Conservation (phyloP, 192 early-diverging fungal genomes). For the Podila epigama region DNA sequence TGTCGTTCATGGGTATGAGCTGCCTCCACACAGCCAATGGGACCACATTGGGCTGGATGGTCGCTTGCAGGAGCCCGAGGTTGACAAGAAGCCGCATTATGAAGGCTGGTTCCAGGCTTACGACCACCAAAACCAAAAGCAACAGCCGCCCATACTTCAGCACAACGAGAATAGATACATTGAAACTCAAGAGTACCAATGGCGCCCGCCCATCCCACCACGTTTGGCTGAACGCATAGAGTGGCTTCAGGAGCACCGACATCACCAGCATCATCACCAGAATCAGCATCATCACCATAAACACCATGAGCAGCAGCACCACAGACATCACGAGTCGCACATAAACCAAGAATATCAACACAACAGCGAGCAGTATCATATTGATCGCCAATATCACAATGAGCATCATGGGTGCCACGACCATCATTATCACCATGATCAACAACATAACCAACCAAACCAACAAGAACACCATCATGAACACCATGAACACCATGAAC, state of each 20-base stretch:
- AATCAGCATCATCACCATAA: conserved; percentile 22
- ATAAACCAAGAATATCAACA: conserved; percentile 4
- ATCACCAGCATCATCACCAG: conserved; percentile 12
- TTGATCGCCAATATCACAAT: conserved; percentile 3
- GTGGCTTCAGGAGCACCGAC: conserved; percentile 14
- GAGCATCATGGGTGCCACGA: conserved; percentile 5
- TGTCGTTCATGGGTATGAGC: conserved; percentile 37
- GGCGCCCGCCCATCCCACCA: conserved; percentile 18
- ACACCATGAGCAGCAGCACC: background rate
- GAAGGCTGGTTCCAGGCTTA: conserved; percentile 58
- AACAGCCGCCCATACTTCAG: conserved; percentile 5
- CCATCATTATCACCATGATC: background rate
- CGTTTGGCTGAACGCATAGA: conserved; percentile 2
- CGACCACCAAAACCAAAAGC: conserved; percentile 38
- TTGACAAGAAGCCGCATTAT: conserved; percentile 54
- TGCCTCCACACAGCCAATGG: conserved; percentile 55
- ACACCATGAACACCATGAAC: conserved; percentile 1
- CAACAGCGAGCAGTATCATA: conserved; percentile 7
- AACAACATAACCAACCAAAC: background rate
- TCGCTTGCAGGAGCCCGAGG: conserved; percentile 56
- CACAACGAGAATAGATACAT: background rate
- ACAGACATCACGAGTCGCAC: conserved; percentile 18
- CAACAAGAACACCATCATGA: conserved; percentile 12
- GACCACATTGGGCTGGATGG: conserved; percentile 64
- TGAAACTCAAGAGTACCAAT: background rate